Conservation (phyloP, 2,329 filamentous ascomycete species). For the Pseudogymnoascus sp. region DNA sequence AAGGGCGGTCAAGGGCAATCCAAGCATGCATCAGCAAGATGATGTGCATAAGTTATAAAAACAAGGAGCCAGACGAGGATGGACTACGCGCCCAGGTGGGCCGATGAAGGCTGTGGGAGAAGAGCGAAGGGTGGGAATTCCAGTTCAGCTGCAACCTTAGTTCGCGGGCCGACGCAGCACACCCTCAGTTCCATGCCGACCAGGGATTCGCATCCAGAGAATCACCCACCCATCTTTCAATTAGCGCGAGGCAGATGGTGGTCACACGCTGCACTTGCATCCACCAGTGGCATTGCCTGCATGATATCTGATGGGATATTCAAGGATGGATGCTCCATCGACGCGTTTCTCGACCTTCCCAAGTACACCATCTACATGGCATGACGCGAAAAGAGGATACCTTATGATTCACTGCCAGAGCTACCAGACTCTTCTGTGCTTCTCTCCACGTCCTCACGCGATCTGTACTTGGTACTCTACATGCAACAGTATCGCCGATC, state of each 20-base stretch:
- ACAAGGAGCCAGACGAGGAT: not conserved
- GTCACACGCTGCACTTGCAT: slow-evolving; percentile 5
- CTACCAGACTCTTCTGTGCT: slow-evolving; percentile 6
- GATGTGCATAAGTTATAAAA: slow-evolving; percentile 9
- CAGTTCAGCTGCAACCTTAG: slow-evolving; percentile 11
- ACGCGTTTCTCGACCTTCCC: not conserved
- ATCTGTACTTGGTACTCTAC: slow-evolving; percentile 5
- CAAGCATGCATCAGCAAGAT: slow-evolving; percentile 3
- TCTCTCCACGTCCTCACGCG: slow-evolving; percentile 1
- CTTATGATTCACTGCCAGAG: slow-evolving; percentile 1
- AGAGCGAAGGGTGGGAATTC: not conserved
- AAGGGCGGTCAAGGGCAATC: not conserved
- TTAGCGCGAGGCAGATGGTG: slow-evolving; percentile 5
- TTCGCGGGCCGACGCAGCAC: slow-evolving; percentile 12
- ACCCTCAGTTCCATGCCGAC: slow-evolving; percentile 11
- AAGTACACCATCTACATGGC: not conserved
- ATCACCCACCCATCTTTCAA: slow-evolving; percentile 5
- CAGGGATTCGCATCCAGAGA: slow-evolving; percentile 1
- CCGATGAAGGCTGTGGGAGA: not conserved
- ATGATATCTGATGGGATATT: slow-evolving; percentile 2
- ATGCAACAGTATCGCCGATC: slow-evolving; percentile 1
- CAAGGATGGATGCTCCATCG: not conserved
- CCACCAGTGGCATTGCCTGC: not conserved
- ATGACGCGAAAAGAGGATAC: slow-evolving; percentile 7
- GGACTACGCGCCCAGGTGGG: slow-evolving; percentile 5